Conservation (phyloP, 164 flowering plant genomes). For the Hamamelis virginiana region DNA sequence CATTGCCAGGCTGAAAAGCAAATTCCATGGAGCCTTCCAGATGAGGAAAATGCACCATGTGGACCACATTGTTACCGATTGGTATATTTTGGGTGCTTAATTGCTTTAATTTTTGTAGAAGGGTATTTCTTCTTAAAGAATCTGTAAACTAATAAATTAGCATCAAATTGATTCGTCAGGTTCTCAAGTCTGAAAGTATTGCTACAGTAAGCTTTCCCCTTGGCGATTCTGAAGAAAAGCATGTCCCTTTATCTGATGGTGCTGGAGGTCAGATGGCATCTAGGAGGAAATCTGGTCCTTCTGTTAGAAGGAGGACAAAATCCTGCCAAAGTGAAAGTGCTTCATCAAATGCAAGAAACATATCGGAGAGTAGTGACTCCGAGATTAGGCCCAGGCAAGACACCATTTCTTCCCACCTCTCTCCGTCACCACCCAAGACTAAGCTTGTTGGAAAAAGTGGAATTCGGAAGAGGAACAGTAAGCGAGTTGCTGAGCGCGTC, state of each 20-base stretch:
- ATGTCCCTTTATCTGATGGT: conserved; percentile 44
- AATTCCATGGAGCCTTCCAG: conserved; percentile 54
- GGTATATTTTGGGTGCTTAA: conserved; percentile 40
- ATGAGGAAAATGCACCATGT: conserved; percentile 68
- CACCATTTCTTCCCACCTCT: conserved; percentile 21
- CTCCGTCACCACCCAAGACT: conserved; percentile 44
- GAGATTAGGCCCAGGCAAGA: conserved; percentile 55
- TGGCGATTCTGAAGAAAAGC: conserved; percentile 44
- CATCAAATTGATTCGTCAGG: conserved; percentile 34
- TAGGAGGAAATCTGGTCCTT: conserved; percentile 45
- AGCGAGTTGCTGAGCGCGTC: conserved; percentile 77
- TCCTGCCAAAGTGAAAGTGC: conserved; percentile 77
- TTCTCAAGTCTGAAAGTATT: conserved; percentile 44
- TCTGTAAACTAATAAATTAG: neutral
- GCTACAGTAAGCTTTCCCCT: conserved; percentile 33
- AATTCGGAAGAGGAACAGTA: conserved; percentile 57
- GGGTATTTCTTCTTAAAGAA: neutral
- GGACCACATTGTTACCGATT: conserved; percentile 69
- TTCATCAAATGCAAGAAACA: conserved; percentile 67
- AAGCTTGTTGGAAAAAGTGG: conserved; percentile 46
- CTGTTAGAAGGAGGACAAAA: conserved; percentile 49
- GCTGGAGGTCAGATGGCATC: conserved; percentile 33
- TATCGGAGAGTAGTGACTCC: conserved; percentile 78
- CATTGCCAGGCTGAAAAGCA: conserved; percentile 74
- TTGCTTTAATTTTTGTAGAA: neutral